These are phyloP conservation scores for Atkinsonella texensis DNA, from an alignment of 2,329 filamentous ascomycete species.

Conservation along the genomic window DNA sequence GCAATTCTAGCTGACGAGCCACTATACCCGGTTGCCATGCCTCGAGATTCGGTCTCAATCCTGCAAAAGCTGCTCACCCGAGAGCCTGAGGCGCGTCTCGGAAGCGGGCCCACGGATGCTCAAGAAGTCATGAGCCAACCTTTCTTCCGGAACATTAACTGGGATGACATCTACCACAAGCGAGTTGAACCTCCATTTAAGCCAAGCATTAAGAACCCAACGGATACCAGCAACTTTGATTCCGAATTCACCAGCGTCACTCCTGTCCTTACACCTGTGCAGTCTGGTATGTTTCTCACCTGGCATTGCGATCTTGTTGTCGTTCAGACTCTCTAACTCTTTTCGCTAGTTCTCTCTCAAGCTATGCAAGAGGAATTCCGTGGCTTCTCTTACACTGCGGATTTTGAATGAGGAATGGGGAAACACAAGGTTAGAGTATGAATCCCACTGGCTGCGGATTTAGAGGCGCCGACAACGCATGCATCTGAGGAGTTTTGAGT, in stretches of 20 bases:
- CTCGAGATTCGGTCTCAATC: constrained; percentile 91
- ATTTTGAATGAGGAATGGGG: constrained; percentile 53
- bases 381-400: constrained; percentile 92
- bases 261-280: constrained; percentile 89
- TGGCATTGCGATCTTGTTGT: background rate
- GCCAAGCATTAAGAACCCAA: constrained; percentile 79
- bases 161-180: constrained; percentile 98
- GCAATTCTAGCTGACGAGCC: constrained; percentile 96
- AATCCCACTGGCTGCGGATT: background rate
- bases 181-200: constrained; percentile 78
- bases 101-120: constrained; percentile 89
- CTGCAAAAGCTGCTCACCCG: constrained; percentile 93
- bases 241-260: constrained; percentile 98
- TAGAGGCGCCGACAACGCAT: background rate
- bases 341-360: constrained; percentile 69
- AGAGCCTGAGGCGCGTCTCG: constrained; percentile 84
- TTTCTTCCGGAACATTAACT: constrained; percentile 96
- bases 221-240: constrained; percentile 99
- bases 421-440: constrained; percentile 7
- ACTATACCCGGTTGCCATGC: constrained; percentile 97
- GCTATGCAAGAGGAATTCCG: constrained; percentile 99
- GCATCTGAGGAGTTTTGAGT: background rate
- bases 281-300: constrained; percentile 62
- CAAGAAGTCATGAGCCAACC: constrained; percentile 98
- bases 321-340: constrained; percentile 17